Evolutionary conservation across 2,329 filamentous ascomycete species (phyloP).

Genomic region (Colletotrichum simmondsii): DNA sequence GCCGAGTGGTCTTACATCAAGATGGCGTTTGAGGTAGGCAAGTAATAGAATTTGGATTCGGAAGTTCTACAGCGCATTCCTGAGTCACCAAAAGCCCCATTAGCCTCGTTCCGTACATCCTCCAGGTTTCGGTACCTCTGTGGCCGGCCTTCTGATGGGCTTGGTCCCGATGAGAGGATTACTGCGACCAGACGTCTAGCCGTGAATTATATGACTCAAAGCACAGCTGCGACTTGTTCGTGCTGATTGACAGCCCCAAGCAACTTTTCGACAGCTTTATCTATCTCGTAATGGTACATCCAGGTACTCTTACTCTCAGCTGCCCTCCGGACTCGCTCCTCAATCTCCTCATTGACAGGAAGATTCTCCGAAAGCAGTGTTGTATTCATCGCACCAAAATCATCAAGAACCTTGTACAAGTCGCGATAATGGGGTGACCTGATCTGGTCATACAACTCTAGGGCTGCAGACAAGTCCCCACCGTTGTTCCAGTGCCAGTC

Average conservation of each 20-base stretch:
- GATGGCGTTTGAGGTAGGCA: not conserved
- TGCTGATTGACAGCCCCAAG: not conserved
- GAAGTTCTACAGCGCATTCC: too few relatives aligned
- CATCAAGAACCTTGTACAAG: conserved; percentile 40
- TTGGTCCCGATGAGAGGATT: too few relatives aligned
- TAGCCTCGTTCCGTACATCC: too few relatives aligned
- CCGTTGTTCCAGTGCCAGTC: conserved; percentile 38
- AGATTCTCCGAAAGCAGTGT: conserved; percentile 35
- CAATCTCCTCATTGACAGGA: conserved; percentile 39
- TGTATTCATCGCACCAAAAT: conserved; percentile 35
- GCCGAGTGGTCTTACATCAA: not conserved
- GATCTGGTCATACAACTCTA: conserved; percentile 41
- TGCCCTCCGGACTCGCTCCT: conserved; percentile 36
- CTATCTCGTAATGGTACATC: conserved; percentile 43
- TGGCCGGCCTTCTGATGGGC: too few relatives aligned
- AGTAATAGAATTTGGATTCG: too few relatives aligned
- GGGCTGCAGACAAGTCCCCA: conserved; percentile 34
- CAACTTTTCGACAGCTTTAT: conserved; percentile 18
- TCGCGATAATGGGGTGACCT: conserved; percentile 43
- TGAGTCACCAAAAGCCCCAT: too few relatives aligned
- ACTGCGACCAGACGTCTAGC: too few relatives aligned
- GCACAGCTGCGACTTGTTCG: not conserved
- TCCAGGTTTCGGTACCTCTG: too few relatives aligned
- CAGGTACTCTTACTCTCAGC: conserved; percentile 37
- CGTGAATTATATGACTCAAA: not conserved